Evolutionary conservation across 1,284 basidiomycete species (phyloP), one percentile per base, ranked within the genome.

Genomic region (Sanguinoderma infundibulare): DNA sequence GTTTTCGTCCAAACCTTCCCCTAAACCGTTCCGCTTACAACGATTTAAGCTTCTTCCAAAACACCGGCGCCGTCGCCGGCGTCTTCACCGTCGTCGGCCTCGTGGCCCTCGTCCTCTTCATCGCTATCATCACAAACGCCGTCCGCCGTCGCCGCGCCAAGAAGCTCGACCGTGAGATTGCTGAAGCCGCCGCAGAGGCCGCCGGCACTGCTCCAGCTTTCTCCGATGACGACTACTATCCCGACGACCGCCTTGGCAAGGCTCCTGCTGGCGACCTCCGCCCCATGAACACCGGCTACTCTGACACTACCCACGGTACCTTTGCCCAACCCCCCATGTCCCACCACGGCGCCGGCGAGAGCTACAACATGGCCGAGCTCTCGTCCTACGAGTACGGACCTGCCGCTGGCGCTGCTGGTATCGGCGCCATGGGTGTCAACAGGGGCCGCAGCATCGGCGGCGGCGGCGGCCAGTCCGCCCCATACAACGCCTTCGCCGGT

Each of bases 61-160:
- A 92, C 76, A 90, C 75, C 50, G 87, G 83, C 30, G 89, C 87
- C 0, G 87, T 91, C 8, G 87, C 86, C 1, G 90, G 86, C 35
- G 83, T 85, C 0, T 92, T 91, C 75, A 77, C 84, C 35, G 87
- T 86, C 54, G 89, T 87, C 39, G 88, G 89, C 20, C 68, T 92
- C 47, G 73, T 89, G 53, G 86, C 67, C 17, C 66, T 85, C 35
- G 83, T 76, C 5, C 60, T 90, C 67, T 3, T 83, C 65, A 73
- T 90, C 60, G 77, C 79, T n/a, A 65, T 90, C 52, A 62, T 85
- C 50, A 82, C 83, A 38, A 83, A 79, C 59, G 74, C 75, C 61
- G 64, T 91, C 65, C 84, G 89, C 35, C 82, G 89, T 0, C 84
- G 84, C 6, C 84, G 87, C 9, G 88, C 87, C 1, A 73, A 78